Conservation (phyloP, 2,329 filamentous ascomycete species). For the Diaporthe helianthi region DNA sequence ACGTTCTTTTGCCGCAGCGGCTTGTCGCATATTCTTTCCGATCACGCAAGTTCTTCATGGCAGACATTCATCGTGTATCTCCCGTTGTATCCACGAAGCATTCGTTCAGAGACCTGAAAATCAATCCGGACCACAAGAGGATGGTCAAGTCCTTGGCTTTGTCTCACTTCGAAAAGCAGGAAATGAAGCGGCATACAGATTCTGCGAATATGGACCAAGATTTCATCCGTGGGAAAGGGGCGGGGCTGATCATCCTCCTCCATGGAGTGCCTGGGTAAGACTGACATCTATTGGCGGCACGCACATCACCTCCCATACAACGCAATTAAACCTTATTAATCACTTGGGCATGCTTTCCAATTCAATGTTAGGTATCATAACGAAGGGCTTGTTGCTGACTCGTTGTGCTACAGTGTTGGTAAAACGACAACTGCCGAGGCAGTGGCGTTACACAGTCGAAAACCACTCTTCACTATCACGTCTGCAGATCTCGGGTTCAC, state of each 20-base stretch:
- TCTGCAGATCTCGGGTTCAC: constrained; percentile 42
- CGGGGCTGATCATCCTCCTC: constrained; percentile 22
- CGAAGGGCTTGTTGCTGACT: neutral
- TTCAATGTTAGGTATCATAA: no score
- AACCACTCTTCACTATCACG: constrained; percentile 36
- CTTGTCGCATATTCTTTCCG: constrained; percentile 16
- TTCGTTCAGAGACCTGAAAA: constrained; percentile 13
- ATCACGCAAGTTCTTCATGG: constrained; percentile 22
- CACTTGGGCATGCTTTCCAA: no score
- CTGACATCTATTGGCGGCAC: no score
- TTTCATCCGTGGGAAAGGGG: constrained; percentile 41
- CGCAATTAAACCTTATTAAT: no score
- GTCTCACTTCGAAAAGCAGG: constrained; percentile 26
- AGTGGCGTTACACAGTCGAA: constrained; percentile 20
- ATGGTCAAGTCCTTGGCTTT: constrained; percentile 12
- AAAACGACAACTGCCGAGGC: constrained; percentile 42
- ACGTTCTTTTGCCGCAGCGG: constrained; percentile 14
- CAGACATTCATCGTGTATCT: constrained; percentile 13
- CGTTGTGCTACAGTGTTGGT: neutral
- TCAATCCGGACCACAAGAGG: constrained; percentile 6
- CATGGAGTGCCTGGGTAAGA: constrained; percentile 33
- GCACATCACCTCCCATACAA: no score
- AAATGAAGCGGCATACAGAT: neutral
- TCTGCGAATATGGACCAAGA: constrained; percentile 19
- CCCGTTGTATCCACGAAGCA: neutral